A percentile compares a stretch with the other conserved stretches of the same genome.
These are phyloP conservation scores for Phytophthora fragariaefolia DNA, from an alignment of 352 stramenopile species.

Conservation along the genomic window DNA sequence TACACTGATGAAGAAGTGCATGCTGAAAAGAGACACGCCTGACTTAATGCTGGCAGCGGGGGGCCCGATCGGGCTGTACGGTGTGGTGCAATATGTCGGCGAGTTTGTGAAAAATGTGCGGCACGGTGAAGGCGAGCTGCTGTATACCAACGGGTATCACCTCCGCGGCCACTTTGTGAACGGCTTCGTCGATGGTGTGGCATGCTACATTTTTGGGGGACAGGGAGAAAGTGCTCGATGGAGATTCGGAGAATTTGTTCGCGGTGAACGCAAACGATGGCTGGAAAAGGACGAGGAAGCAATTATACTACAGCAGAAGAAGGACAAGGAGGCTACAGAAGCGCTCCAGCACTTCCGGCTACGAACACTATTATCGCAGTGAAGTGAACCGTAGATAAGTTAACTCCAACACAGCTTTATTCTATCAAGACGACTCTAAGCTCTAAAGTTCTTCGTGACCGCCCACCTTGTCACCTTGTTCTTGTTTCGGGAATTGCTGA, in stretches of 20 bases:
- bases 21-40: conserved; percentile 24
- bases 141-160: conserved; percentile 67
- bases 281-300: conserved; percentile 54
- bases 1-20: conserved; percentile 43
- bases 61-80: conserved; percentile 52
- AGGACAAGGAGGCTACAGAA: conserved; percentile 16
- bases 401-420: conserved; percentile 23
- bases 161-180: conserved; percentile 51
- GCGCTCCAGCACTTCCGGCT: conserved; percentile 16
- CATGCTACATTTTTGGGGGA: conserved; percentile 45
- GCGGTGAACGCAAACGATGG: conserved; percentile 57
- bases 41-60: conserved; percentile 6
- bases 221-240: conserved; percentile 29
- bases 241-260: conserved; percentile 47
- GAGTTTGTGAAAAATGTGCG: conserved; percentile 53
- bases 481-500: conserved; percentile 10
- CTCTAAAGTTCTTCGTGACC: conserved; percentile 40
- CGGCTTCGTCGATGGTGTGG: conserved; percentile 56
- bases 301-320: conserved; percentile 17
- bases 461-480: background rate
- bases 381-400: background rate
- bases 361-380: conserved; percentile 16
- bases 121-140: conserved; percentile 52
- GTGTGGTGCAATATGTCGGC: conserved; percentile 62
- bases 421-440: conserved; percentile 11